Evolutionary conservation across 192 early-diverging fungal species (phyloP).

Genomic region (Backusella australiensis): DNA sequence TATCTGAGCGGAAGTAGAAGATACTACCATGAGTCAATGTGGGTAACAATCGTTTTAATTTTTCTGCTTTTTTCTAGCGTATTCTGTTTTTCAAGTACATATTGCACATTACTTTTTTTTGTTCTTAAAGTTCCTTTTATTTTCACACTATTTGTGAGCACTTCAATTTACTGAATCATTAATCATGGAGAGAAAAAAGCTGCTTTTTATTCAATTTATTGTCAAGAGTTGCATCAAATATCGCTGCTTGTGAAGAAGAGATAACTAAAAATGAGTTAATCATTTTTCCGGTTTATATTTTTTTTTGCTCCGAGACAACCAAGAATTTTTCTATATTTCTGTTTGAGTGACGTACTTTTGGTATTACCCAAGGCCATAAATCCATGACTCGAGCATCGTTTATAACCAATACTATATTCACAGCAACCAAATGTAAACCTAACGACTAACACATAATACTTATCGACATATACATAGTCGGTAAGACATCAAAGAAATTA

Average conservation of each 20-base stretch:
- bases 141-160: neutral
- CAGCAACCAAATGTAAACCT: neutral
- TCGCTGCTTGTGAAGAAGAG: neutral
- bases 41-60: neutral
- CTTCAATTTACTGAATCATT: neutral
- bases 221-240: neutral
- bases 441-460: neutral
- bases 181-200: neutral
- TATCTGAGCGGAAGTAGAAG: neutral
- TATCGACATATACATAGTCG: too few species aligned
- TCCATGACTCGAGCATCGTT: neutral
- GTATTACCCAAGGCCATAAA: neutral
- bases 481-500: too few species aligned
- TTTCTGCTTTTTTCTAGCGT: neutral
- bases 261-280: neutral
- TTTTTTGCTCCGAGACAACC: neutral
- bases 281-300: neutral
- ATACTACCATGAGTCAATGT: neutral
- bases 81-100: neutral
- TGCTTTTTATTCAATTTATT: neutral
- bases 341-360: neutral
- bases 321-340: neutral
- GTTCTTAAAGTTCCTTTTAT: neutral
- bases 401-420: neutral
- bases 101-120: neutral